These are phyloP conservation scores for Beauveria scarabaeidicola DNA, from an alignment of 2,329 filamentous ascomycete genomes.

Conservation along the genomic window DNA sequence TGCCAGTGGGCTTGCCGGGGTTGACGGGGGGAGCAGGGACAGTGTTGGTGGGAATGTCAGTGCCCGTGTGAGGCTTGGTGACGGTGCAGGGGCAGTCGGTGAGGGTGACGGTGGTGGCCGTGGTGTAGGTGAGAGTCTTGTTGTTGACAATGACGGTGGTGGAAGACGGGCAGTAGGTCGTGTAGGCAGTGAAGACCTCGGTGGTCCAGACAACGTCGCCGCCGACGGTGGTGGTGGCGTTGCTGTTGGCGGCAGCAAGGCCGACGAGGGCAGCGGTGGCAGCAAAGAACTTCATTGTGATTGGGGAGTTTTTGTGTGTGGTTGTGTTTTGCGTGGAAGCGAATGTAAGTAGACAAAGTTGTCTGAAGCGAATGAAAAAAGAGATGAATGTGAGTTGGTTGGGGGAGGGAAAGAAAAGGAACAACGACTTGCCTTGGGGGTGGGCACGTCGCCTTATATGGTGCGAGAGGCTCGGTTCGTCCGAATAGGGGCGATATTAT, in stretches of 20 bases:
- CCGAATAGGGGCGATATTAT: slow-evolving; percentile 4
- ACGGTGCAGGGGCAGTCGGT: slow-evolving; percentile 64
- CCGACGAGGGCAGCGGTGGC: slow-evolving; percentile 39
- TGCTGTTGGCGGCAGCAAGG: slow-evolving; percentile 34
- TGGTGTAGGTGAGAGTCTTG: slow-evolving; percentile 61
- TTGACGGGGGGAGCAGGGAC: too few species aligned
- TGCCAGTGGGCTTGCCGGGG: too few species aligned
- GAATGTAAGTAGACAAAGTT: slow-evolving; percentile 6
- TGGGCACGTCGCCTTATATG: slow-evolving; percentile 8
- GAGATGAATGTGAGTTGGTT: slow-evolving; percentile 8
- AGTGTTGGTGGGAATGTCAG: too few species aligned
- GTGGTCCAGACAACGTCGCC: slow-evolving; percentile 41
- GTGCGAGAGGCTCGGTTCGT: neutral
- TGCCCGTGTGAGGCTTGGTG: slow-evolving; percentile 48
- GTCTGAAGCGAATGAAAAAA: slow-evolving; percentile 10
- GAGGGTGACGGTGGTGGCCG: slow-evolving; percentile 59
- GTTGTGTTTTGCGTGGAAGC: slow-evolving; percentile 1
- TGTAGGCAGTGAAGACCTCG: slow-evolving; percentile 56
- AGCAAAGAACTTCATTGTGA: slow-evolving; percentile 58
- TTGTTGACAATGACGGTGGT: slow-evolving; percentile 55
- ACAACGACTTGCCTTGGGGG: neutral
- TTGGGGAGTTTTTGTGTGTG: slow-evolving; percentile 18
- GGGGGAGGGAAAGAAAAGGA: neutral
- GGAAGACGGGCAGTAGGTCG: slow-evolving; percentile 63
- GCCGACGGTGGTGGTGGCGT: slow-evolving; percentile 19